A percentile compares a stretch with the other conserved stretches of the same genome.
Conservation (phyloP, 1,284 basidiomycete species). For the Xanthoconium separans region DNA sequence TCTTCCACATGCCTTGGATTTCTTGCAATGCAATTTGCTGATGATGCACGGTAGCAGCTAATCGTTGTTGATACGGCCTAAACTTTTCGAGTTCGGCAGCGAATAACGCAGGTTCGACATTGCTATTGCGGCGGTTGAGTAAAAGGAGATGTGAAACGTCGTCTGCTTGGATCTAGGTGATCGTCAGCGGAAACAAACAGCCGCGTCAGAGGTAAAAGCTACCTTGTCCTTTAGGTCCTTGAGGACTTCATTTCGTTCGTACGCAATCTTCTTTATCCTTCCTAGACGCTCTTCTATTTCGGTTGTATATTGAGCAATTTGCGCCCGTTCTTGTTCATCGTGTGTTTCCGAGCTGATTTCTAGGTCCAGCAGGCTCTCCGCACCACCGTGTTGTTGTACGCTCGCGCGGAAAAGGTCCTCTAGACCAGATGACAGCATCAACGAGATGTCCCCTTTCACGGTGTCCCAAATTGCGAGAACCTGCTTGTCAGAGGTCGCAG, state of each 20-base stretch:
- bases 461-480: constrained; percentile 75
- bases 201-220: neutral
- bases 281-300: constrained; percentile 80
- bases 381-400: constrained; percentile 41
- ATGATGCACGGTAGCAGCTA: constrained; percentile 74
- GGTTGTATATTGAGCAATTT: constrained; percentile 66
- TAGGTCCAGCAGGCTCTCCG: constrained; percentile 65
- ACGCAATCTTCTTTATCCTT: constrained; percentile 76
- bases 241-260: constrained; percentile 83
- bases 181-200: constrained; percentile 1
- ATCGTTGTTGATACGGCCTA: constrained; percentile 82
- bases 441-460: constrained; percentile 64
- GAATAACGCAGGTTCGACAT: constrained; percentile 86
- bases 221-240: constrained; percentile 96
- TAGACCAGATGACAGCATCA: constrained; percentile 66
- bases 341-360: constrained; percentile 61
- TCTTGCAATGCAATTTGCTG: constrained; percentile 74
- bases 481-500: constrained; percentile 77
- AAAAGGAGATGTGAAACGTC: constrained; percentile 95
- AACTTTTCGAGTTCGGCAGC: constrained; percentile 96
- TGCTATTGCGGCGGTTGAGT: constrained; percentile 84
- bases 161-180: constrained; percentile 81
- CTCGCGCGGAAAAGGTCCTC: constrained; percentile 72
- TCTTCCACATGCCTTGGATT: constrained; percentile 68
- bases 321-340: constrained; percentile 68